Evolutionary conservation across 352 stramenopile genomes (phyloP), one percentile per base, ranked within the genome.

Genomic region (Hyaloperonospora brassicae): DNA sequence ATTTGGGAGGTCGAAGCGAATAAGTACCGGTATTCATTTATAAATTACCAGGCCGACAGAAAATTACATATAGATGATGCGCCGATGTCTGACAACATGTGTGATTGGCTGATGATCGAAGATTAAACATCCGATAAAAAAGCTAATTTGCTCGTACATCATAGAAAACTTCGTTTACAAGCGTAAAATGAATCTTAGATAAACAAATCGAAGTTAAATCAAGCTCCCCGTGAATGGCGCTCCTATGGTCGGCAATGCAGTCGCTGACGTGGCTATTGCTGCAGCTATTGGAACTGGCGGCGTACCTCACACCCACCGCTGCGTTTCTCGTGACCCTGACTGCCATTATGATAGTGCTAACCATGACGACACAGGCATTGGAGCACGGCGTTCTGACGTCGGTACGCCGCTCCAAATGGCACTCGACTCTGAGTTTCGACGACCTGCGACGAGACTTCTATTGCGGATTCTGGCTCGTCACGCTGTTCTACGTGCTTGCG

Each of bases 281-380:
- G 35, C 47, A 47, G 17, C 41, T 61, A 14, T n/a, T 40, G 23
- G 34, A 24, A 42, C 38, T 72, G 48, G 46, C 64, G 36, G 38
- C 72, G 35, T 41, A 64, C 34, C 51, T 75, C 11, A 50, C 35
- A 31, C 52, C 59, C 6, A 17, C 52, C 14, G 60, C 25, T 40
- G 49, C 59, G 5, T 35, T 27, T 5, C 41, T 84, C 14, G 40
- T 48, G 14, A 52, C 50, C 7, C 24, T 76, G 34, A 41, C 50
- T 36, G 47, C 55, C n/a, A 62, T 62, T 12, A 55, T 85, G 39
- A 43, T 86, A 22, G 72, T 73, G 23, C 60, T 62, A 5, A 56
- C 78, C 22, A 79, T 89, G 70, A 79, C 81, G 45, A 64, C 77
- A 46, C 79, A 90, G 63, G 81, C 74, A 46, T 66, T 90, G 46